Evolutionary conservation across 768 basidiomycete species (phyloP), one percentile per base, ranked within the genome.

Genomic region (Lentinula sp.): DNA sequence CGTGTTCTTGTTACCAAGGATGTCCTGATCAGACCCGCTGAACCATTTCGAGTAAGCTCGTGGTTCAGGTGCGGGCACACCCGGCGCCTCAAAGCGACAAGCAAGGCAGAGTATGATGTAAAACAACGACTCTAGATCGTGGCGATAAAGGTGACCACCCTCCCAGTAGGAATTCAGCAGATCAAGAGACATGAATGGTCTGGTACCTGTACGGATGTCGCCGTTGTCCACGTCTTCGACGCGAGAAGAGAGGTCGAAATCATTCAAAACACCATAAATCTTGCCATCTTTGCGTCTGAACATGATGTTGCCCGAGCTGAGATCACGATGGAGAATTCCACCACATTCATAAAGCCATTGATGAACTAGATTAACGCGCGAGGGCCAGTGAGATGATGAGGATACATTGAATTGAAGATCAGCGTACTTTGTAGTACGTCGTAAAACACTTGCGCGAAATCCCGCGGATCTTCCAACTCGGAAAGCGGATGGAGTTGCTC

Each of bases 291-390:
- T n/a, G 10, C 64, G 57, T 48, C 64, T 13, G 51, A 52, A 16
- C 64, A 65, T 64, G 41, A 66, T 51, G 36, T 66, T 66, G 18
- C 46, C 55, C 2, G 43, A 23, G 37, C 65, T 65, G 33, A 66
- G 62, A 43, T 66, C 65, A 28, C 61, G 64, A 59, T 66, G 65
- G 12, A 62, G 56, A 35, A 65, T 65, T 4, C 48, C 37, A 28
- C 20, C 39, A 15, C 55, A 13, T 28, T 64, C 51, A 51, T 60
- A 60, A 8, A 60, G 50, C 63, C 46, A 51, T 36, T 45, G 46
- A 28, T 65, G 55, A 16, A 41, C 64, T 65, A 56, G 46, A 42
- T n/a, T 7, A 39, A 13, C 18, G 53, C 13, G 7, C 13, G 13
- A 13, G 13, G 13, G 37, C 37, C 9, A 39, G 7, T 8, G 7